phyloP scores from a whole-genome alignment of 257 asterid species.

The Solanum bukasovii region DNA sequence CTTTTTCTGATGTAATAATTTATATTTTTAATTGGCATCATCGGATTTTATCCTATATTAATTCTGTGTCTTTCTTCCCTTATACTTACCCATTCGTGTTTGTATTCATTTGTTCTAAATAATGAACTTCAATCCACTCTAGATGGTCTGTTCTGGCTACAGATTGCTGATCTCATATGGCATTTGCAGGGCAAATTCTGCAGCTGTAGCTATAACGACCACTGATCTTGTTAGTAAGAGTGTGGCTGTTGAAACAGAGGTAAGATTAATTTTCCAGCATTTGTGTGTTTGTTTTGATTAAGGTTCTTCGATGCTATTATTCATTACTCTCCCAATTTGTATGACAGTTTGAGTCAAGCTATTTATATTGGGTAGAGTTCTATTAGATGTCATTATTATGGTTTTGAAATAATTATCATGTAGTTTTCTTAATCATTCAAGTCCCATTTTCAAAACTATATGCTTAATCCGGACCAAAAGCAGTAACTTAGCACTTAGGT shows the following conservation, averaged over 20 bases:
- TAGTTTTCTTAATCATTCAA: background rate
- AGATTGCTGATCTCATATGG: background rate
- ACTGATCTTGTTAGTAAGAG: conserved; percentile 98
- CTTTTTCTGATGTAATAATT: background rate
- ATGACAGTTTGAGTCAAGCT: background rate
- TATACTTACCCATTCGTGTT: background rate
- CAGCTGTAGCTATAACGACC: conserved; percentile 97
- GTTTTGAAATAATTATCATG: background rate
- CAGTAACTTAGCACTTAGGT: background rate
- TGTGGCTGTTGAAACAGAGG: conserved; percentile 78
- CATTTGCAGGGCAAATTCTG: conserved; percentile 65
- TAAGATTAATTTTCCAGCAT: conserved; percentile 2
- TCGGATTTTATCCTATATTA: background rate
- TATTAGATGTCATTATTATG: background rate
- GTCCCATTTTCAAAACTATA: background rate
- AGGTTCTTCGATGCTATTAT: background rate
- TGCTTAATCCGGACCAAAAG: background rate
- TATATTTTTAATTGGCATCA: background rate
- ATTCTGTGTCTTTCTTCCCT: background rate
- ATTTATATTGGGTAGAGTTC: background rate
- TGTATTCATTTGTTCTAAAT: background rate
- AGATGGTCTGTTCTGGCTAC: background rate
- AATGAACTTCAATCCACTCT: background rate
- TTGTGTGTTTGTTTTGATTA: background rate
- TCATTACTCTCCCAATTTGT: background rate